A percentile compares a stretch with the other conserved stretches of the same genome.
These are phyloP conservation scores for Serpula lacrymans DNA, from an alignment of 768 basidiomycete species.

Conservation along the genomic window DNA sequence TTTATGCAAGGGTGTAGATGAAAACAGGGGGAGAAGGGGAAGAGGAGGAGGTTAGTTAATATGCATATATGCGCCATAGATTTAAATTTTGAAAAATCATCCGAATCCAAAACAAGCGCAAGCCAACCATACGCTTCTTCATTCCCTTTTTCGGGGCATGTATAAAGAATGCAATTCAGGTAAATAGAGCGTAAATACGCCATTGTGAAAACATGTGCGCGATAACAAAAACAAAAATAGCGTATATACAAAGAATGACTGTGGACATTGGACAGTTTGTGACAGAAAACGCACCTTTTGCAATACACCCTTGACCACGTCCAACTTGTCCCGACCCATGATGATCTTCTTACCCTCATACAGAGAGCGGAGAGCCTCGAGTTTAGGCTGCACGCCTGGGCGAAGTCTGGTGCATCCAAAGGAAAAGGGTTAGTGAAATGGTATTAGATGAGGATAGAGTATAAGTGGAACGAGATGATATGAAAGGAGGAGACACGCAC, in stretches of 20 bases:
- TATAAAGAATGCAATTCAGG: too few species aligned
- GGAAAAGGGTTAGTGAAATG: too few species aligned
- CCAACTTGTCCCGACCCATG: slow-evolving; percentile 94
- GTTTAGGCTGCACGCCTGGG: slow-evolving; percentile 86
- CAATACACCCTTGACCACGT: slow-evolving; percentile 96
- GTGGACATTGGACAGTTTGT: neutral
- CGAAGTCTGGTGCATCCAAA: slow-evolving; percentile 41
- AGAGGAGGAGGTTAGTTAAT: neutral
- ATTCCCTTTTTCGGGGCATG: too few species aligned
- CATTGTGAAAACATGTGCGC: too few species aligned
- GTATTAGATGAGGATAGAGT: too few species aligned
- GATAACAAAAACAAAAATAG: too few species aligned
- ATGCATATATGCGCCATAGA: too few species aligned
- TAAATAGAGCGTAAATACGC: too few species aligned
- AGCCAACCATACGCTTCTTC: too few species aligned
- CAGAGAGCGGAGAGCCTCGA: slow-evolving; percentile 74
- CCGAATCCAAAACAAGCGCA: too few species aligned
- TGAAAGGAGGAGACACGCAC: slow-evolving; percentile 33
- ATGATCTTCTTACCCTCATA: slow-evolving; percentile 99
- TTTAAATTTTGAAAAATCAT: too few species aligned
- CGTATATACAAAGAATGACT: neutral
- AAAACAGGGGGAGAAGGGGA: neutral
- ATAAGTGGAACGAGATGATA: too few species aligned
- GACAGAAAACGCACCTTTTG: slow-evolving; percentile 64
- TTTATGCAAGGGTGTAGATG: neutral